phyloP scores from a whole-genome alignment of 179 eudicot genomes.

The Beta macrorhiza region DNA sequence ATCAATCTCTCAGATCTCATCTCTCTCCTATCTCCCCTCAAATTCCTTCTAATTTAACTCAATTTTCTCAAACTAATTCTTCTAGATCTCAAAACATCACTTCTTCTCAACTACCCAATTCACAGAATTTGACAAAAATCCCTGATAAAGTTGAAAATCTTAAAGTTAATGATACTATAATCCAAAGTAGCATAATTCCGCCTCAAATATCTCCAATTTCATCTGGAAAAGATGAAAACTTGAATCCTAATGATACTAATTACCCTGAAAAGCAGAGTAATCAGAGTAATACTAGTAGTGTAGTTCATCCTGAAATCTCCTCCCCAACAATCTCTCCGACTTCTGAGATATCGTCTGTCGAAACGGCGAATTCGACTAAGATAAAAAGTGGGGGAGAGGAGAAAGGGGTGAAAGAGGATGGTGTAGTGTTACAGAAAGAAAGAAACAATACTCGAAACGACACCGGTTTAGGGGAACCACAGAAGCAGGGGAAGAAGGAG shows the following conservation, averaged over 20 bases:
- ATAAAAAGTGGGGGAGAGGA: conserved; percentile 23
- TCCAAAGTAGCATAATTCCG: background rate
- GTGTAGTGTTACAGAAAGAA: no score
- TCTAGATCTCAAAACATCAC: conserved; percentile 33
- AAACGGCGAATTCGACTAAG: background rate
- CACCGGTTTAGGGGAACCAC: background rate
- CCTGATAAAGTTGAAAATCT: conserved; percentile 17
- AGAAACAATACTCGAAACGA: conserved; percentile 15
- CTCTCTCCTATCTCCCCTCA: conserved; percentile 46
- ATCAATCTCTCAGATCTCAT: conserved; percentile 53
- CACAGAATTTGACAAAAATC: conserved; percentile 19
- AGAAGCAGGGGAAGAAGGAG: conserved; percentile 28
- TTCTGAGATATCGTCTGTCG: background rate
- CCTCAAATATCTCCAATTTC: conserved; percentile 11
- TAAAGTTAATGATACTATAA: background rate
- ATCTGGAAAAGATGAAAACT: background rate
- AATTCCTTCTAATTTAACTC: conserved; percentile 45
- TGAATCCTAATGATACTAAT: background rate
- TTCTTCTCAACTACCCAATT: conserved; percentile 15
- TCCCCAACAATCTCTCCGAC: conserved; percentile 2
- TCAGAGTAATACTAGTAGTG: conserved; percentile 12
- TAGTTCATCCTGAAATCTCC: conserved; percentile 17
- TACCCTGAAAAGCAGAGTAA: conserved; percentile 6
- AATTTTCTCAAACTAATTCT: conserved; percentile 4
- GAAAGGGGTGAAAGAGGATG: conserved; percentile 13